Percentiles rank a stretch among this genome's conserved stretches.
These are phyloP conservation scores for Apodospora peruviana DNA, from an alignment of 495 filamentous ascomycete genomes.

Conservation along the genomic window DNA sequence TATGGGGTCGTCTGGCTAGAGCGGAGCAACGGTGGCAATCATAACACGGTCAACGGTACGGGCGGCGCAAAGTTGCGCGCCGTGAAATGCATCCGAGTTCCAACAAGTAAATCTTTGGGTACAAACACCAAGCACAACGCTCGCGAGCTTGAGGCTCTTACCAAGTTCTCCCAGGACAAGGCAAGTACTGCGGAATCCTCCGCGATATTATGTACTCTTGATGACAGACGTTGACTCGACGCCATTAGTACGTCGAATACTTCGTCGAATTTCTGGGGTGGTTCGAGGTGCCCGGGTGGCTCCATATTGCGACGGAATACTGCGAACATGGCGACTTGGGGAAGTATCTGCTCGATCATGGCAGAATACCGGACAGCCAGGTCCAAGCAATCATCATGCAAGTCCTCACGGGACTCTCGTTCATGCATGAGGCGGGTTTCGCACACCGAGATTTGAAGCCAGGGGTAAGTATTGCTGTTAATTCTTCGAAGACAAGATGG, in stretches of 20 bases:
- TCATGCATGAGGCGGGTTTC: slow-evolving; percentile 45
- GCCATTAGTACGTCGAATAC: slow-evolving; percentile 10
- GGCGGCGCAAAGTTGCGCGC: slow-evolving; percentile 13
- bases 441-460: slow-evolving; percentile 49
- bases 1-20: slow-evolving; percentile 34
- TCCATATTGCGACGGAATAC: slow-evolving; percentile 43
- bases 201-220: too few relatives aligned
- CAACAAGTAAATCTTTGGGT: neutral
- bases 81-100: slow-evolving; percentile 21
- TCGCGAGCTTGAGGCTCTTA: slow-evolving; percentile 36
- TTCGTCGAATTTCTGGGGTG: slow-evolving; percentile 35
- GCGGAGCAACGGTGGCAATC: slow-evolving; percentile 15
- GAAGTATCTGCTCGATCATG: slow-evolving; percentile 13
- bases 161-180: slow-evolving; percentile 36
- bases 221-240: too few relatives aligned
- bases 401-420: slow-evolving; percentile 36
- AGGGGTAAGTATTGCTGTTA: slow-evolving; percentile 19
- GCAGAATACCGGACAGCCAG: slow-evolving; percentile 30
- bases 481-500: neutral
- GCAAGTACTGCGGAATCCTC: too few relatives aligned
- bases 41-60: slow-evolving; percentile 1
- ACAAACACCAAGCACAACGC: slow-evolving; percentile 20
- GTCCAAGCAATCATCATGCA: slow-evolving; percentile 33
- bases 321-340: slow-evolving; percentile 29
- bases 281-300: slow-evolving; percentile 24